Evolutionary conservation across 495 filamentous ascomycete genomes (phyloP).

Genomic region (Tetracladium setigerum): DNA sequence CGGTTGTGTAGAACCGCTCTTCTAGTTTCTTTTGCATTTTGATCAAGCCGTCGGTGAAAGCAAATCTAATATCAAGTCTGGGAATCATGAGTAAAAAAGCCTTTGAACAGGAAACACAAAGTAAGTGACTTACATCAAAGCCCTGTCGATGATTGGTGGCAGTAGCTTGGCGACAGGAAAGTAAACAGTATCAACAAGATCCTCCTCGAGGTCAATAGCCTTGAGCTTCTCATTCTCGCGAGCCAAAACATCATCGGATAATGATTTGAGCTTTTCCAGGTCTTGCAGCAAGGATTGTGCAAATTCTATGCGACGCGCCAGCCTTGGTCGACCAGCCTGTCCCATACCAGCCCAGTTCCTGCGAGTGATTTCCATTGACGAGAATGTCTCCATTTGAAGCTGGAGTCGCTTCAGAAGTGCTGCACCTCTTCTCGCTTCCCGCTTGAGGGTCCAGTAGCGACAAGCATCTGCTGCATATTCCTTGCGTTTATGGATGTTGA

Average conservation of each 20-base stretch:
- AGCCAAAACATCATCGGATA: constrained; percentile 62
- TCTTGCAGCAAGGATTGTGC: constrained; percentile 67
- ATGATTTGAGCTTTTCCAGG: constrained; percentile 58
- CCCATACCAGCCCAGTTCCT: constrained; percentile 92
- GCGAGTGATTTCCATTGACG: constrained; percentile 90
- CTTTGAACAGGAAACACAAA: not conserved
- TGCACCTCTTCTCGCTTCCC: constrained; percentile 85
- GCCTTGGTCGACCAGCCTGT: constrained; percentile 64
- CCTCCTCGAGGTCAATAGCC: constrained; percentile 64
- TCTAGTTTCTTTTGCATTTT: constrained; percentile 58
- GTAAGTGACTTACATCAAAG: constrained; percentile 46
- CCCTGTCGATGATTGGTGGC: constrained; percentile 73
- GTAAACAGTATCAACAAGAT: constrained; percentile 78
- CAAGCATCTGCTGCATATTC: constrained; percentile 89
- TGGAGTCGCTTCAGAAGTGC: constrained; percentile 88
- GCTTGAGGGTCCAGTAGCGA: constrained; percentile 96
- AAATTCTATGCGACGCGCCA: constrained; percentile 82
- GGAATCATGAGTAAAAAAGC: constrained; percentile 27
- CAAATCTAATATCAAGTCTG: constrained; percentile 65
- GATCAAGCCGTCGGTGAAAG: constrained; percentile 59
- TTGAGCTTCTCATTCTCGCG: constrained; percentile 69
- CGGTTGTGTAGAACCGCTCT: constrained; percentile 65
- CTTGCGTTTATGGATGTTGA: constrained; percentile 75
- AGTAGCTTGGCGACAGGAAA: constrained; percentile 79
- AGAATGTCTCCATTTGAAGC: constrained; percentile 88